Conservation (phyloP, 2,329 filamentous ascomycete species). For the Ophiosphaerella narmari region DNA sequence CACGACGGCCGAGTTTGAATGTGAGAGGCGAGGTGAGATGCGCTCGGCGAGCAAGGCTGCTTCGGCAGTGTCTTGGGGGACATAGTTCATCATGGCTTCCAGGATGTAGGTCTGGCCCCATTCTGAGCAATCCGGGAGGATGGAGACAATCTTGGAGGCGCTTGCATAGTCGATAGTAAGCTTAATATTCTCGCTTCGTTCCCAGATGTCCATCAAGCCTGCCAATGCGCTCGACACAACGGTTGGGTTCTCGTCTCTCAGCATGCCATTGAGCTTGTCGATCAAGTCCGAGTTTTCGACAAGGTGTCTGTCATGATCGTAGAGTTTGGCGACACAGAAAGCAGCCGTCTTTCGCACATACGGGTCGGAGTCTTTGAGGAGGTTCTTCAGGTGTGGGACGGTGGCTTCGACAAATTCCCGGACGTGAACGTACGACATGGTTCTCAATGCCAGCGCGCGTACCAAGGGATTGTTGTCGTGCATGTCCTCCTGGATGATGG, state of each 20-base stretch:
- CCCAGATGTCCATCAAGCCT: slow-evolving; percentile 96
- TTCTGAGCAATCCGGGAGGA: slow-evolving; percentile 95
- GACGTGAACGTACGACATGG: slow-evolving; percentile 97
- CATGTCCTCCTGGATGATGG: slow-evolving; percentile 89
- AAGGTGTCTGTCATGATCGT: slow-evolving; percentile 90
- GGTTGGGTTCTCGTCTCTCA: slow-evolving; percentile 95
- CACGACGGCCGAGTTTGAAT: slow-evolving; percentile 95
- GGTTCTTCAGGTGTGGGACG: slow-evolving; percentile 77
- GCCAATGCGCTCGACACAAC: slow-evolving; percentile 94
- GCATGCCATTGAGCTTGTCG: slow-evolving; percentile 83
- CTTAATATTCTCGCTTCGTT: slow-evolving; percentile 94
- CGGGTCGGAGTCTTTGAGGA: slow-evolving; percentile 85
- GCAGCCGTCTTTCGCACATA: slow-evolving; percentile 98
- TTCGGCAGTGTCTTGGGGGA: slow-evolving; percentile 88
- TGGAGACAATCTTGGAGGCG: slow-evolving; percentile 97
- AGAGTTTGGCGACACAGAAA: slow-evolving; percentile 95
- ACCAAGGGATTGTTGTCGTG: slow-evolving; percentile 91
- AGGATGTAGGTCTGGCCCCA: slow-evolving; percentile 99
- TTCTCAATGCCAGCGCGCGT: slow-evolving; percentile 86
- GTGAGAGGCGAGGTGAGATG: slow-evolving; percentile 91
- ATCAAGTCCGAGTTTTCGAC: slow-evolving; percentile 93
- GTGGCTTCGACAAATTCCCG: slow-evolving; percentile 93
- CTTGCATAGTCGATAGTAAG: slow-evolving; percentile 97
- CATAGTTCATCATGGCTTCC: slow-evolving; percentile 96
- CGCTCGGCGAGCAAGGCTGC: slow-evolving; percentile 88